These are phyloP conservation scores for Aspergillus sp. DNA, from an alignment of 2,329 filamentous ascomycete genomes.

Conservation along the genomic window DNA sequence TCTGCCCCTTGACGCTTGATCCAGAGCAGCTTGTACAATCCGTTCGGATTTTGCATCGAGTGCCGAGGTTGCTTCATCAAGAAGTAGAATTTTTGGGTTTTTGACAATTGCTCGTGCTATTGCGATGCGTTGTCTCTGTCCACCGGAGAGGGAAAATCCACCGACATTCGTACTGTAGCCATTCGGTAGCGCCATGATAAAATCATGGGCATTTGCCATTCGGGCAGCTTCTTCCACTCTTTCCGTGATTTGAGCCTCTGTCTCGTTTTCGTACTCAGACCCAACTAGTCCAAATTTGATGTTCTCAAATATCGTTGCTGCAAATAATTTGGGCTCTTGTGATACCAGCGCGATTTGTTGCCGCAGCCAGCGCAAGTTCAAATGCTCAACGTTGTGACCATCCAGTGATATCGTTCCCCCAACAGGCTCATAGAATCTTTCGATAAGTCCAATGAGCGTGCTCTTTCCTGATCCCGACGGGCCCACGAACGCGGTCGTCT, in stretches of 20 bases:
- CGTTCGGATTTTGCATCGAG: constrained; percentile 84
- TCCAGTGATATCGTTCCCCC: constrained; percentile 59
- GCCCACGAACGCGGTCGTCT: constrained; percentile 57
- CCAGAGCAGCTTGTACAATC: constrained; percentile 78
- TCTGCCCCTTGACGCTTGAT: constrained; percentile 61
- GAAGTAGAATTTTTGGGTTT: constrained; percentile 75
- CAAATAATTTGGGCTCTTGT: constrained; percentile 82
- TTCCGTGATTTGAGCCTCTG: neutral
- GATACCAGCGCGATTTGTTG: constrained; percentile 73
- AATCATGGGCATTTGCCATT: constrained; percentile 67
- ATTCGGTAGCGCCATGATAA: constrained; percentile 70
- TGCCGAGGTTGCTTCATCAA: constrained; percentile 85
- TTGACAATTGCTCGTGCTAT: constrained; percentile 78
- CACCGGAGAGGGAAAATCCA: constrained; percentile 12
- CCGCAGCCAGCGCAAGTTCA: constrained; percentile 63
- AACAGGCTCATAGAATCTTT: constrained; percentile 58
- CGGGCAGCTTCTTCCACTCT: constrained; percentile 17
- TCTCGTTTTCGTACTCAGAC: constrained; percentile 58
- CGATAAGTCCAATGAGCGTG: constrained; percentile 50
- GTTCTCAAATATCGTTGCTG: constrained; percentile 77
- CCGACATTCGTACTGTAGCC: constrained; percentile 31
- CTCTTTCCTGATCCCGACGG: constrained; percentile 46
- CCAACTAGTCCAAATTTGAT: constrained; percentile 61
- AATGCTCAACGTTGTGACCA: constrained; percentile 67
- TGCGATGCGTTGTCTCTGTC: constrained; percentile 76